phyloP scores from a whole-genome alignment of 257 asterid genomes.

The Salvia rosmarinus region DNA sequence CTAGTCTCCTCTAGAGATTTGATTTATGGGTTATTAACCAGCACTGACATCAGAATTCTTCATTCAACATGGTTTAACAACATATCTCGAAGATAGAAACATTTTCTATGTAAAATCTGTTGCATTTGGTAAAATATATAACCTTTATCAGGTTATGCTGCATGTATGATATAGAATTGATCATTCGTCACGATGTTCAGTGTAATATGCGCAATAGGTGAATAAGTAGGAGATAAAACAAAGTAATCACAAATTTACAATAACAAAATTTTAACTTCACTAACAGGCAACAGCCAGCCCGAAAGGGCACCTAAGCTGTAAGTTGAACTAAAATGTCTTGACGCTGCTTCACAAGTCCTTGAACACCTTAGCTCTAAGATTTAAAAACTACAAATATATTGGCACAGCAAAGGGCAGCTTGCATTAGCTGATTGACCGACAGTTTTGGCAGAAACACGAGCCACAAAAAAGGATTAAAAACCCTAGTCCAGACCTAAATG shows the following conservation, averaged over 20 bases:
- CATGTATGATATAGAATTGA: too few relatives aligned
- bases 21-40: background rate
- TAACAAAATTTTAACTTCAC: background rate
- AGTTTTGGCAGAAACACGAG: conserved; percentile 19
- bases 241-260: background rate
- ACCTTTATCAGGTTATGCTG: too few relatives aligned
- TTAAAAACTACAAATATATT: background rate
- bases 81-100: too few relatives aligned
- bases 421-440: conserved; percentile 1
- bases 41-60: background rate
- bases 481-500: conserved; percentile 30
- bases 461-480: conserved; percentile 7
- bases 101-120: too few relatives aligned
- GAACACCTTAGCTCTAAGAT: conserved; percentile 4
- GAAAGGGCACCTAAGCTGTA: background rate
- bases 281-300: background rate
- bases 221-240: too few relatives aligned
- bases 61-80: background rate
- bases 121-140: too few relatives aligned
- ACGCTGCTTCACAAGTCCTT: background rate
- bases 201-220: too few relatives aligned
- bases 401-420: background rate
- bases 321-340: background rate
- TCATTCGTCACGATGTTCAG: too few relatives aligned
- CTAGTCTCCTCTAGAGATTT: background rate